These are phyloP conservation scores for Colletotrichum nymphaeae DNA, from an alignment of 2,329 filamentous ascomycete species.

Conservation along the genomic window DNA sequence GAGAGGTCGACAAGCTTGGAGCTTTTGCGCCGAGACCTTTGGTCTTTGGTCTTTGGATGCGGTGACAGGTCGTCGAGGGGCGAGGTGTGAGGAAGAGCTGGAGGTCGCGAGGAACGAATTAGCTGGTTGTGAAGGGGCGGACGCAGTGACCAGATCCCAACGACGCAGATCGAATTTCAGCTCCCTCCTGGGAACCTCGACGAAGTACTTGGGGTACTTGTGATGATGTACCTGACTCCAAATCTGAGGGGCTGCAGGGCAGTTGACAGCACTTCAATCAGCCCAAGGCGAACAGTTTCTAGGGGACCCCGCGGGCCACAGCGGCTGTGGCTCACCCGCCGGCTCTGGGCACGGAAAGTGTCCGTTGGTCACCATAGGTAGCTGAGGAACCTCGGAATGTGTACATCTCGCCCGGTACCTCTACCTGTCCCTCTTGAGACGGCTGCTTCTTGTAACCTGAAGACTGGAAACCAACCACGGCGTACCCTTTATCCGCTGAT, in stretches of 20 bases:
- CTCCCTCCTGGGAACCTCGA: not conserved
- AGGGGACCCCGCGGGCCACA: not conserved
- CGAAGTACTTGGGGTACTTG: not conserved
- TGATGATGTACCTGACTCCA: not conserved
- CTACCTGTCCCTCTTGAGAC: not conserved
- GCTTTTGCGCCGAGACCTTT: constrained; percentile 1
- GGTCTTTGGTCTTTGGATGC: not conserved
- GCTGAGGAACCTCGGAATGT: not conserved
- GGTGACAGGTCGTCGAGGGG: constrained; percentile 19
- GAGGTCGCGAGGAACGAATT: constrained; percentile 13
- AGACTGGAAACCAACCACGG: constrained; percentile 1
- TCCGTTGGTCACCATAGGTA: not conserved
- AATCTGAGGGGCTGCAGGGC: not conserved
- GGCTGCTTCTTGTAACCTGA: not conserved
- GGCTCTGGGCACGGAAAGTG: not conserved
- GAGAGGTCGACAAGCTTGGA: not conserved
- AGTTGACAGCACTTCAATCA: too few relatives aligned
- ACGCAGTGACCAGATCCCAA: constrained; percentile 11
- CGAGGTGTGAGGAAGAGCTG: not conserved
- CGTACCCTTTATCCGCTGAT: not conserved
- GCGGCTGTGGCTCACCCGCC: not conserved
- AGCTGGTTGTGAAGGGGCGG: constrained; percentile 2
- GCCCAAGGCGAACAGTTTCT: too few relatives aligned
- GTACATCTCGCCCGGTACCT: not conserved
- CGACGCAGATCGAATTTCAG: not conserved